Evolutionary conservation across 163 green algal species (phyloP).

Genomic region (Volvox carteri): DNA sequence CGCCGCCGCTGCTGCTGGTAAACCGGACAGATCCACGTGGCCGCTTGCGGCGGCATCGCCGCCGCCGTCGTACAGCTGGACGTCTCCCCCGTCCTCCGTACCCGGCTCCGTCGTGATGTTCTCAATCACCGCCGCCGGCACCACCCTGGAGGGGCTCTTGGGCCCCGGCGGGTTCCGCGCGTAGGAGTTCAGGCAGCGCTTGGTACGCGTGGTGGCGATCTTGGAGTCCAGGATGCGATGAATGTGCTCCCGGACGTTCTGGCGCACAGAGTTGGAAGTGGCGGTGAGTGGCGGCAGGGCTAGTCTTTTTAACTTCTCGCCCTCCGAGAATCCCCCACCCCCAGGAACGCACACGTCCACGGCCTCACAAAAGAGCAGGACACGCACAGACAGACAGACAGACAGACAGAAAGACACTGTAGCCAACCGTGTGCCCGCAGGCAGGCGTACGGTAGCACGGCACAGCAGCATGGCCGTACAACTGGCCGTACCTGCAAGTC

Average conservation of each 20-base stretch:
- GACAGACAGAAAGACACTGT: no score
- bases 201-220: constrained; percentile 53
- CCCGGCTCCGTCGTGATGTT: neutral
- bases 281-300: no score
- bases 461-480: no score
- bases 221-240: constrained; percentile 56
- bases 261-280: neutral
- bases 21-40: neutral
- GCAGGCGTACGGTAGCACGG: no score
- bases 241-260: constrained; percentile 35
- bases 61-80: neutral
- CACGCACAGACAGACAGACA: no score
- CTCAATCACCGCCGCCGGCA: constrained; percentile 29
- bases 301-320: no score
- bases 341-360: no score
- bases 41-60: neutral
- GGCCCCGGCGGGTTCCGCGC: constrained; percentile 50
- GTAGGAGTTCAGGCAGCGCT: constrained; percentile 56
- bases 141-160: constrained; percentile 23
- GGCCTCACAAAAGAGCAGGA: no score
- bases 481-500: constrained; percentile 42
- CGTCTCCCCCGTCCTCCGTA: neutral
- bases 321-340: no score
- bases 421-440: no score
- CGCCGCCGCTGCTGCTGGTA: neutral